phyloP scores from a whole-genome alignment of 495 filamentous ascomycete genomes.

The Penicillium herquei region DNA sequence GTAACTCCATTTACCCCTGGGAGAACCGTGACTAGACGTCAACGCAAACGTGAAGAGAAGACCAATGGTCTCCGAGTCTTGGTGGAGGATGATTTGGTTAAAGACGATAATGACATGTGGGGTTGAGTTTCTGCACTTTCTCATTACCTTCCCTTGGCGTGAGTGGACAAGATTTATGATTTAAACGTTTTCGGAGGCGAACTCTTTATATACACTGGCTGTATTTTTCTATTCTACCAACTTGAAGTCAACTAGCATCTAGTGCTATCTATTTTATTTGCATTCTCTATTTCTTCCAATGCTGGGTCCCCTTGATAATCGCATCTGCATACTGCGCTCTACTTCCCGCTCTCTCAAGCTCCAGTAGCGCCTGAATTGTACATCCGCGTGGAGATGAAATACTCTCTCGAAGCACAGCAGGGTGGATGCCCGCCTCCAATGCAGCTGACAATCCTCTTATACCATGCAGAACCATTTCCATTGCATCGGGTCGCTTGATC shows the following conservation, averaged over 20 bases:
- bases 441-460: constrained; percentile 33
- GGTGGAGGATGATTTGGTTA: constrained; percentile 49
- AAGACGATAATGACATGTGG: constrained; percentile 58
- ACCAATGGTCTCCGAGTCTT: constrained; percentile 40
- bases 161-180: background rate
- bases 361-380: constrained; percentile 34
- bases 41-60: constrained; percentile 59
- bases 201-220: constrained; percentile 12
- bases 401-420: constrained; percentile 32
- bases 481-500: constrained; percentile 31
- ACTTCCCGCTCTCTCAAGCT: constrained; percentile 32
- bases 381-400: constrained; percentile 38
- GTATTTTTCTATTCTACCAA: constrained; percentile 6
- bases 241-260: background rate
- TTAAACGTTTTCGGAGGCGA: background rate
- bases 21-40: constrained; percentile 67
- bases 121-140: constrained; percentile 24
- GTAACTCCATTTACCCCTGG: constrained; percentile 84
- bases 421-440: constrained; percentile 32
- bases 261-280: background rate
- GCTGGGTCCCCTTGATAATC: constrained; percentile 22
- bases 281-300: constrained; percentile 15
- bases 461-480: constrained; percentile 32
- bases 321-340: constrained; percentile 26
- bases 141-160: background rate